Base-by-base conservation (phyloP, 345 rosid species). In the Citrus australasica region DNA sequence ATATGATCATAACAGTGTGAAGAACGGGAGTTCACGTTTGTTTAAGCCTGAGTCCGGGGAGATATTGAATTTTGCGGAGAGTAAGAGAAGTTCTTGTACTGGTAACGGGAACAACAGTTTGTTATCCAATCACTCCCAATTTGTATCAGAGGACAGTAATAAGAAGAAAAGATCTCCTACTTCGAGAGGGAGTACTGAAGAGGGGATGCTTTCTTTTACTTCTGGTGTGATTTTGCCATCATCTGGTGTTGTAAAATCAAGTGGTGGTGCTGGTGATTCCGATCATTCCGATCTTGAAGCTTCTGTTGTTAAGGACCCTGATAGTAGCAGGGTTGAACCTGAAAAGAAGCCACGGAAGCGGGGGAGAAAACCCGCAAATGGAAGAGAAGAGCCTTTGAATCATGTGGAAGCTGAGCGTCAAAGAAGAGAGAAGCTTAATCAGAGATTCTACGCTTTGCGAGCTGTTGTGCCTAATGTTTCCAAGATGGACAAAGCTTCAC, bases 361-460 rank as follows among this genome's bases (percentile, higher is more conserved):
- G 7, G 99, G 99, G 19, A 85, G 99, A 56, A 97, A 97, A 76
- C 99, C 99, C 0, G 99, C 99, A 0, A 95, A 93, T 58, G 99
- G 99, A 22, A 82, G 99, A 83, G 98, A 95, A 80, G 99, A 95
- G 85, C 99, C 98, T 0, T 73, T 95, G 86, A 95, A 95, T 82
- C 99, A 95, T 51, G 99, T 95, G 0, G 99, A 95, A 77, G 99
- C 99, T 40, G 99, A 95, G 90, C 90, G 99, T 67, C 99, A 95
- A 80, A 92, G 99, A 86, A 88, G 98, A 74, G 98, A 95, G 93
- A 95, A 93, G 89, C 90, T 95, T 51, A 95, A 95, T 79, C 98
- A 93, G 82, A 85, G 86, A 80, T 93, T 95, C 80, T 95, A 95
- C 32, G 89, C 99, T 0, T 76, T 95, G 28, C 87, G 99, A 79